phyloP scores from a whole-genome alignment of 768 basidiomycete species.

The Epithele typhae region DNA sequence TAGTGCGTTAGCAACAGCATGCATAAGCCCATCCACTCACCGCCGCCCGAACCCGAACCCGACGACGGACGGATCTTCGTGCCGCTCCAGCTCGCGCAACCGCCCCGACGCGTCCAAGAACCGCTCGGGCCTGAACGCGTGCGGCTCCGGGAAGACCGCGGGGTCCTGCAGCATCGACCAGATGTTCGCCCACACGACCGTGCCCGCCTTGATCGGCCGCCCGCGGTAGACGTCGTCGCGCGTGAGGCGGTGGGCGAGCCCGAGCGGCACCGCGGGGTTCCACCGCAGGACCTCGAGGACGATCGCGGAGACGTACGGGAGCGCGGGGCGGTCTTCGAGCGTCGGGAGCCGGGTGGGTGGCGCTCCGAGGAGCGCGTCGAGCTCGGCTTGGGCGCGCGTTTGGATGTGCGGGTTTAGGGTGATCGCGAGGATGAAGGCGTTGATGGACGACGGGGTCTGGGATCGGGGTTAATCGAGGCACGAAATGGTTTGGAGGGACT shows the following conservation, averaged over 20 bases:
- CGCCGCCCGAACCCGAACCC: constrained; percentile 21
- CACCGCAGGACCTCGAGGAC: constrained; percentile 31
- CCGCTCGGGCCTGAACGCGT: constrained; percentile 25
- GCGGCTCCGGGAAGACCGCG: constrained; percentile 21
- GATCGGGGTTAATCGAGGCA: background rate
- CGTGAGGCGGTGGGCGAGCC: constrained; percentile 22
- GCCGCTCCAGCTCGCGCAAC: constrained; percentile 10
- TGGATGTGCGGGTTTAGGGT: constrained; percentile 34
- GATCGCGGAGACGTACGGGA: constrained; percentile 40
- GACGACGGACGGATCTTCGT: constrained; percentile 17
- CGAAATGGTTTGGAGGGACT: background rate
- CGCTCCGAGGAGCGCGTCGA: constrained; percentile 38
- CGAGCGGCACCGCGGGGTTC: constrained; percentile 22
- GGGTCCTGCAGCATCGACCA: constrained; percentile 29
- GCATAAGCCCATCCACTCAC: background rate
- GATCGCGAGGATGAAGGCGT: constrained; percentile 39
- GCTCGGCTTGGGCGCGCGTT: constrained; percentile 38
- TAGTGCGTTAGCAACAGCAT: too few relatives aligned
- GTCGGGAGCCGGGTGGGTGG: constrained; percentile 35
- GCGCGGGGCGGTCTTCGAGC: constrained; percentile 32
- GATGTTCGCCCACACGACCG: constrained; percentile 28
- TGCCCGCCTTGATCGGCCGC: constrained; percentile 23
- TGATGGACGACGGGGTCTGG: constrained; percentile 33
- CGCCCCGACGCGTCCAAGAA: constrained; percentile 13
- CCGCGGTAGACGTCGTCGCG: constrained; percentile 27